These are phyloP conservation scores for Candida sp. DNA, from an alignment of 1,139 yeast genomes.

Conservation along the genomic window DNA sequence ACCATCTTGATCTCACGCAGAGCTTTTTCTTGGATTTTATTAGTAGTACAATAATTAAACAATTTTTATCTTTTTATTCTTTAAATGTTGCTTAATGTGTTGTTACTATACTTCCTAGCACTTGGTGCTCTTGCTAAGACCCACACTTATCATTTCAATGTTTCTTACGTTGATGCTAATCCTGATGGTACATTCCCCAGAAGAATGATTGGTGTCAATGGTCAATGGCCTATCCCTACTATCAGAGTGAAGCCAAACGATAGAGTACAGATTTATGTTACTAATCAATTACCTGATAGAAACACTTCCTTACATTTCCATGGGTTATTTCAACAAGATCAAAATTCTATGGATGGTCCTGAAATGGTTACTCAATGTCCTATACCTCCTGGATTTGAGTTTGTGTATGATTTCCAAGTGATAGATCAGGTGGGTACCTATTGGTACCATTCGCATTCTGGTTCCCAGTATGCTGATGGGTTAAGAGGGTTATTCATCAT, in stretches of 20 bases:
- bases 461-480: slow-evolving; percentile 89
- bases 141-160: slow-evolving; percentile 67
- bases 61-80: background rate
- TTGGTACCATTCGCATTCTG: slow-evolving; percentile 95
- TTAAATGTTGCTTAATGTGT: background rate
- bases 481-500: slow-evolving; percentile 79
- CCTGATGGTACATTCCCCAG: slow-evolving; percentile 74
- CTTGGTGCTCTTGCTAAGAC: slow-evolving; percentile 42
- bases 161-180: slow-evolving; percentile 67
- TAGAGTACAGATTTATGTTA: slow-evolving; percentile 62
- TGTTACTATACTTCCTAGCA: background rate
- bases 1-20: no score
- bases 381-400: slow-evolving; percentile 67
- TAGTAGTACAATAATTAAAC: no score
- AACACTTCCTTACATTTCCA: slow-evolving; percentile 88
- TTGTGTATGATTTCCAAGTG: slow-evolving; percentile 78
- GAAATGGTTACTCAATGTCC: slow-evolving; percentile 87
- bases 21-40: no score
- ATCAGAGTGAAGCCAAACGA: slow-evolving; percentile 74
- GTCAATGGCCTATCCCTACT: slow-evolving; percentile 83
- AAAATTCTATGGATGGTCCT: slow-evolving; percentile 84
- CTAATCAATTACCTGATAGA: slow-evolving; percentile 62
- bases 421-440: slow-evolving; percentile 79
- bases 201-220: slow-evolving; percentile 75
- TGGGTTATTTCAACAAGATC: slow-evolving; percentile 80